Base-by-base conservation (phyloP, 1,284 basidiomycete species). In the Trichosporon faecale region DNA sequence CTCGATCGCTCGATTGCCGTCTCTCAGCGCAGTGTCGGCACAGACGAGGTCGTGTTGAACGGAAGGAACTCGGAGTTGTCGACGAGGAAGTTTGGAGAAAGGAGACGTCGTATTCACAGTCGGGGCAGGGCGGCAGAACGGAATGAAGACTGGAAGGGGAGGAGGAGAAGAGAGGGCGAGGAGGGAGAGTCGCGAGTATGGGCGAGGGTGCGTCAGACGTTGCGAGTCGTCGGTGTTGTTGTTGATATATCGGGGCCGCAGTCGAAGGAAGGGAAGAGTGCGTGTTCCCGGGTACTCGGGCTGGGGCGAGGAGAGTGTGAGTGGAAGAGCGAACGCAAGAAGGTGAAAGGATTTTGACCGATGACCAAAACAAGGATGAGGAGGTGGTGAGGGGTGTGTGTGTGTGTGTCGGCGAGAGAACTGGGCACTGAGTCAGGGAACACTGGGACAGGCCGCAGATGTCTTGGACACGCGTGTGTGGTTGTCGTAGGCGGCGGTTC, bases 401-500 rank as follows among this genome's bases (percentile, higher is more conserved):
- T 57, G 52, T 61, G 57, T 60, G 16, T 31, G 27, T 61, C 27
- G 18, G 18, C 18, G 18, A 31, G 57, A 7, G 55, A 8, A n/a
- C 16, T 31, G 57, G 18, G 55, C 31, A 18, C 14, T 29, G 55
- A 31, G 57, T 61, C 8, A 29, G 57, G 9, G 57, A 29, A 7
- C 16, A 29, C 21, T n/a, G 27, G 29, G 25, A 60, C 55, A 18
- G 55, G 55, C 14, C 27, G 18, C 27, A 61, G 29, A 31, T 31
- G 57, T 61, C 29, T 61, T 61, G 57, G 29, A 61, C 29, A 33
- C 29, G 57, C 57, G 57, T 61, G 57, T 61, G 57, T 61, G 57
- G 27, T 31, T 31, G 57, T 61, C 57, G 57, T 61, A 29, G 57
- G 16, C 57, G 57, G 57, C 57, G 55, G 57, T 61, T 61, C 57